phyloP scores from a whole-genome alignment of 345 rosid species.

The Corymbia maculata region DNA sequence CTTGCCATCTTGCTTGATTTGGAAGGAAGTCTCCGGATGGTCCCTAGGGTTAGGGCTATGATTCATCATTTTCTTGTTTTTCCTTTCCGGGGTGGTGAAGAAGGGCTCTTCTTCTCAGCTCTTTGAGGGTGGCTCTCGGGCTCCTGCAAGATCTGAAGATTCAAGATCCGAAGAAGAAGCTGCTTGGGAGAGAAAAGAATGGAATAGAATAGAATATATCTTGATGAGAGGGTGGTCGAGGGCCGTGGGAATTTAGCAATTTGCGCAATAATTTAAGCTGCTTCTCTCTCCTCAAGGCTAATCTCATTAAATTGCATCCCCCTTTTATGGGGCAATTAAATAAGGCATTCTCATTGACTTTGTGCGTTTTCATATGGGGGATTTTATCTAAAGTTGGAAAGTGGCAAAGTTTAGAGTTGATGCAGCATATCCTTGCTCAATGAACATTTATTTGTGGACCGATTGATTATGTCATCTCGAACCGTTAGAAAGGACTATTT shows the following conservation, averaged over 20 bases:
- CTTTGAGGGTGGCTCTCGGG: background rate
- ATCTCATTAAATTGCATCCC: background rate
- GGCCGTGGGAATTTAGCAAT: background rate
- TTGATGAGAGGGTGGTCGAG: background rate
- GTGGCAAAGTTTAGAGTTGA: background rate
- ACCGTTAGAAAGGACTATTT: background rate
- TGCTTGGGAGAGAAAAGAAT: background rate
- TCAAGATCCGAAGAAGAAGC: background rate
- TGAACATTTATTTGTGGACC: background rate
- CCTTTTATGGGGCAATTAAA: background rate
- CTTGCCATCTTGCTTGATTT: slow-evolving; percentile 33
- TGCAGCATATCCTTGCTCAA: background rate
- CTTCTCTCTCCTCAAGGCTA: background rate
- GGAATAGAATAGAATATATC: background rate
- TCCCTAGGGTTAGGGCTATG: background rate
- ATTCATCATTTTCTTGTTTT: background rate
- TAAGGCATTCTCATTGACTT: background rate
- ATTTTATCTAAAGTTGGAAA: background rate
- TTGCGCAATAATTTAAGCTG: background rate
- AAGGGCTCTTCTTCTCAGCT: background rate
- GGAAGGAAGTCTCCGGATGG: background rate
- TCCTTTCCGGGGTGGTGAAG: background rate
- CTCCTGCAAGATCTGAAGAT: background rate
- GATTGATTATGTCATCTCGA: background rate
- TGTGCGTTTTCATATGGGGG: background rate